Base-by-base conservation (phyloP, 306 rosid species). In the Trifolium repens region DNA sequence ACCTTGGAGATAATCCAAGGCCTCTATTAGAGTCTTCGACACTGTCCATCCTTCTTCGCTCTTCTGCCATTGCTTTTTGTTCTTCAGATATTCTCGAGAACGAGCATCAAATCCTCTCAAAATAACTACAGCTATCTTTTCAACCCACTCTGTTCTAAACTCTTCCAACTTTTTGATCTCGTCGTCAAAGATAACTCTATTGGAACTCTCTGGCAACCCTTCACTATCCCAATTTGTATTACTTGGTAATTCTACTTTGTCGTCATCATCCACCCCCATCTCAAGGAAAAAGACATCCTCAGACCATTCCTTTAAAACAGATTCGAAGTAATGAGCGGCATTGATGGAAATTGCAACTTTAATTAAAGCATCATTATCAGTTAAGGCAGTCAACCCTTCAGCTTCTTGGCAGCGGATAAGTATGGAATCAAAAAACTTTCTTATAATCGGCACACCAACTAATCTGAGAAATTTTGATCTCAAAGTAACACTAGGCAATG, bases 321-420 rank as follows among this genome's bases (percentile, higher is more conserved):
- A 86, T 84, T 91, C 93, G 1, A 87, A 82, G 86, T 87, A 86
- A 57, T 71, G 80, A 72, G 93, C 96, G 67, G 96, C 98, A 84
- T 94, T 94, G 71, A 91, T 61, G 47, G 96, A 94, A 81, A 73
- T 76, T 78, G 96, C 84, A 72, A 91, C 97, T 86, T 94, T 94
- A 71, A 73, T 69, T 73, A 94, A 69, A 81, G 91, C 98, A 79
- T 84, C 96, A 53, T 94, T 87, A 55, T 94, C 89, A 46, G 91
- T 86, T 75, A 94, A 72, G 73, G 97, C 98, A 52, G 98, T 91
- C 74, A 90, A 72, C 72, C 97, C 98, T 85, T 94, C 98, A 73
- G 98, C 98, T 84, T 94, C 98, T 84, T 94, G 97, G 90, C 98
- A 94, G 73, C 97, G 90, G 71, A 78, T 12, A 65, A 89, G 86